These are phyloP conservation scores for Phytophthora litchii DNA, from an alignment of 352 stramenopile genomes.

Conservation along the genomic window DNA sequence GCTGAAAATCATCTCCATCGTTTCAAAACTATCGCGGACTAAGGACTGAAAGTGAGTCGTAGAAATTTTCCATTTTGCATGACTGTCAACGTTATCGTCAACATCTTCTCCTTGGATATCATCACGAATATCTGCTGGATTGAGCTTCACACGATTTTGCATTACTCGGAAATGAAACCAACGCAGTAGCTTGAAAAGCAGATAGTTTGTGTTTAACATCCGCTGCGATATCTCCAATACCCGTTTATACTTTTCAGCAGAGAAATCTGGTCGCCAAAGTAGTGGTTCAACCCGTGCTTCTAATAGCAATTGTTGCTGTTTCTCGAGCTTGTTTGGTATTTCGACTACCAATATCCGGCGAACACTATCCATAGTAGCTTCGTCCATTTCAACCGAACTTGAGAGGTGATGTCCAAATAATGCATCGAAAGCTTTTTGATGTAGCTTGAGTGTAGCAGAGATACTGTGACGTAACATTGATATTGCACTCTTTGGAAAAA, in stretches of 20 bases:
- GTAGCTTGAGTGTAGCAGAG: constrained; percentile 59
- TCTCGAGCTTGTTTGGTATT: constrained; percentile 52
- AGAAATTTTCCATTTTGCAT: constrained; percentile 57
- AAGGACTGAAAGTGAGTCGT: constrained; percentile 57
- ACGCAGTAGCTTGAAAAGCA: constrained; percentile 74
- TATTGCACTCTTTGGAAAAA: constrained; percentile 69
- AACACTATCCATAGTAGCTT: constrained; percentile 52
- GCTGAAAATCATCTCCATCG: constrained; percentile 73
- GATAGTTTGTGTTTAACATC: constrained; percentile 82
- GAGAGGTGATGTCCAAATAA: constrained; percentile 74
- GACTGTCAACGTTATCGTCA: constrained; percentile 10
- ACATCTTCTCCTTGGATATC: constrained; percentile 1
- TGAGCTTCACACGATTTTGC: constrained; percentile 41
- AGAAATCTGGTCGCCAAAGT: constrained; percentile 74
- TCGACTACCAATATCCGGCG: constrained; percentile 51
- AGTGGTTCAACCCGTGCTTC: constrained; percentile 65
- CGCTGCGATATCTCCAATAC: constrained; percentile 61
- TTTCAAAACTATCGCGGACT: constrained; percentile 73
- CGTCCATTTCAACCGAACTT: constrained; percentile 52
- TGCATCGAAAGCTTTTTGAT: constrained; percentile 62
- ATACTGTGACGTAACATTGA: constrained; percentile 71
- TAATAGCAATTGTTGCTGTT: constrained; percentile 57
- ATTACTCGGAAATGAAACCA: constrained; percentile 74
- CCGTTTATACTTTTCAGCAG: constrained; percentile 64
- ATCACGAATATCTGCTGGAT: constrained; percentile 61